Conservation (phyloP, 768 basidiomycete genomes). For the Podaxis sp. region DNA sequence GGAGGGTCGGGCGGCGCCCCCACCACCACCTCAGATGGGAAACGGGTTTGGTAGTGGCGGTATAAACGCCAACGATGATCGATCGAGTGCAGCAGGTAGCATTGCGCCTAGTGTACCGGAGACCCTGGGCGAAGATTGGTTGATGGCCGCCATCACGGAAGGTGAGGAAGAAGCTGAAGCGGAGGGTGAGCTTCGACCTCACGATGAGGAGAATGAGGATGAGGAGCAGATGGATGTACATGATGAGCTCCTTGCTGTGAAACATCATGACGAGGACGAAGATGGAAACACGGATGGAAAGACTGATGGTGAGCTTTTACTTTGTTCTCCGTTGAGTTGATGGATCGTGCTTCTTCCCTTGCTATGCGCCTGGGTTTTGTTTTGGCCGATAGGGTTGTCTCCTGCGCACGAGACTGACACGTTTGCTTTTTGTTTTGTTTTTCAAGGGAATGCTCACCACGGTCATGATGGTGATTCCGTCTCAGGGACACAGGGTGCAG, state of each 20-base stretch:
- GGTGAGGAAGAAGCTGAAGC: slow-evolving; percentile 59
- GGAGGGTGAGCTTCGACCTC: slow-evolving; percentile 38
- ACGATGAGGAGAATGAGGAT: slow-evolving; percentile 37
- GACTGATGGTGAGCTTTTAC: slow-evolving; percentile 54
- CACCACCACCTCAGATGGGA: slow-evolving; percentile 52
- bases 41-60: slow-evolving; percentile 24
- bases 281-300: slow-evolving; percentile 31
- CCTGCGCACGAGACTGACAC: slow-evolving; percentile 61
- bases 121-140: slow-evolving; percentile 82
- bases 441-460: slow-evolving; percentile 45
- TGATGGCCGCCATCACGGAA: slow-evolving; percentile 85
- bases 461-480: slow-evolving; percentile 38
- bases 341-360: slow-evolving; percentile 34
- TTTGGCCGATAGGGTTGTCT: slow-evolving; percentile 36
- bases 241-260: slow-evolving; percentile 26
- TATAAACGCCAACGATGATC: slow-evolving; percentile 45
- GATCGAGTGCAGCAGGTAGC: slow-evolving; percentile 55
- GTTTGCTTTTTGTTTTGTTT: slow-evolving; percentile 32
- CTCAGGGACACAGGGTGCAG: slow-evolving; percentile 32
- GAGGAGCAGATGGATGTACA: slow-evolving; percentile 46
- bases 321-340: slow-evolving; percentile 32
- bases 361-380: slow-evolving; percentile 38
- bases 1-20: slow-evolving; percentile 66
- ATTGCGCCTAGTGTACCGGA: slow-evolving; percentile 68
- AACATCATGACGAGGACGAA: slow-evolving; percentile 35